Base-by-base conservation (phyloP, 495 filamentous ascomycete genomes). In the Haplographium delicatum region DNA sequence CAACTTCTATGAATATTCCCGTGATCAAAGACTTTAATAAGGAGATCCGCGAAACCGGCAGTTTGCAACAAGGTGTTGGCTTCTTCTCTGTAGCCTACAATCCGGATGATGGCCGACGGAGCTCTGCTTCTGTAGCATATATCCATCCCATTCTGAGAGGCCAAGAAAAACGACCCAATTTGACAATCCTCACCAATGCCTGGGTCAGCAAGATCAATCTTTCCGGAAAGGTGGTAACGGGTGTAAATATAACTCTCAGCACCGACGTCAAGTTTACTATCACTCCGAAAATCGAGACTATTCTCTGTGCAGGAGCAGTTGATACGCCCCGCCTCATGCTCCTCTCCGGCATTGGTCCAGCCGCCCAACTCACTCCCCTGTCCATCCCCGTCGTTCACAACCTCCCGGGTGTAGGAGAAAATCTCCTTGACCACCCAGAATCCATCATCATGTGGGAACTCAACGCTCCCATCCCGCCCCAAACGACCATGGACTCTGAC, bases 51-150 rank as follows among this genome's bases (percentile, higher is more conserved):
- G 70, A 74, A 27, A 82, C 75, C 16, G 87, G 86, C 9, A 74
- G 79, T 28, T 65, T 93, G 49, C 78, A 81, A 41, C 72, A 83
- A 61, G 81, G 84, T 46, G 85, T 88, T 3, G 88, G 88, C 16
- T 93, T 91, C 72, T 90, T 93, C 75, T 86, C 80, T 34, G 80
- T 93, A 28, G 76, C 84, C 25, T 93, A 90, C 68, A 89, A 89
- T 64, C 86, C 87, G 0, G 86, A 90, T 54, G 77, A 86, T 58
- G 86, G 87, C 53, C 77, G 76, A 50, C 76, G 88, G 37, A 87
- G 83, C 71, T 88, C 84, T 62, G 85, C 88, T 43, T 84, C 79
- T 58, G 88, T 93, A 3, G 88, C 88, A 13, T 93, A 93, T 62
- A 87, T 93, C 62, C 88, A 93, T 59, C 88, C 88, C 18, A 89